Percentiles rank a stretch among this genome's conserved stretches.
phyloP scores from a whole-genome alignment of 176 grass and related monocot genomes.

The Microstegium vimineum region DNA sequence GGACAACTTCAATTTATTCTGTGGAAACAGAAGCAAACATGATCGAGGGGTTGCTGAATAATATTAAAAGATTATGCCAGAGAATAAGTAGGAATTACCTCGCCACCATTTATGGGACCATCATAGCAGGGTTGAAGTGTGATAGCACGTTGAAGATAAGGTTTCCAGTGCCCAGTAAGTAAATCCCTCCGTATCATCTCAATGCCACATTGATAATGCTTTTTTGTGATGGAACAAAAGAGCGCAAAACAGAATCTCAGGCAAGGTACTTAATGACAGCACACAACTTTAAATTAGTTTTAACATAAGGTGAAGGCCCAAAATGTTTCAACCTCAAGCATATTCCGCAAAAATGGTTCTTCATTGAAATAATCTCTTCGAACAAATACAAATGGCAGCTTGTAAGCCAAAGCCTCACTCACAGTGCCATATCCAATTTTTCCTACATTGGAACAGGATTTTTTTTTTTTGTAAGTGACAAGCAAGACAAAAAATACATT shows the following conservation, averaged over 20 bases:
- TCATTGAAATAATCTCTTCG: slow-evolving; percentile 99
- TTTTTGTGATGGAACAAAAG: slow-evolving; percentile 32
- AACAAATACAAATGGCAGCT: slow-evolving; percentile 92
- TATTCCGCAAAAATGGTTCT: slow-evolving; percentile 94
- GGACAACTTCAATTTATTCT: neutral
- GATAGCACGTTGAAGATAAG: slow-evolving; percentile 80
- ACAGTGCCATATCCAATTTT: slow-evolving; percentile 98
- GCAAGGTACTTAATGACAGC: neutral
- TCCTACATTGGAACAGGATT: slow-evolving; percentile 34
- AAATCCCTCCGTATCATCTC: slow-evolving; percentile 98
- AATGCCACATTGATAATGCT: slow-evolving; percentile 94
- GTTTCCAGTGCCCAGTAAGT: slow-evolving; percentile 96
- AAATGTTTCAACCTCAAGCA: slow-evolving; percentile 86
- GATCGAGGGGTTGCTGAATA: neutral
- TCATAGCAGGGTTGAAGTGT: slow-evolving; percentile 87
- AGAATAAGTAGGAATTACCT: slow-evolving; percentile 50
- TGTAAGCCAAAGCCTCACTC: slow-evolving; percentile 97
- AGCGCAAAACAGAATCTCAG: neutral
- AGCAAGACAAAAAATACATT: neutral
- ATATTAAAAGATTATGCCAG: neutral
- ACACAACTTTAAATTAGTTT: neutral
- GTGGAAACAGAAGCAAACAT: slow-evolving; percentile 2
- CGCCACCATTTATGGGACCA: slow-evolving; percentile 67
- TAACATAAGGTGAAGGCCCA: neutral
- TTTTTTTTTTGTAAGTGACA: neutral